Conservation (phyloP, 768 basidiomycete genomes). For the Serendipita indica region DNA sequence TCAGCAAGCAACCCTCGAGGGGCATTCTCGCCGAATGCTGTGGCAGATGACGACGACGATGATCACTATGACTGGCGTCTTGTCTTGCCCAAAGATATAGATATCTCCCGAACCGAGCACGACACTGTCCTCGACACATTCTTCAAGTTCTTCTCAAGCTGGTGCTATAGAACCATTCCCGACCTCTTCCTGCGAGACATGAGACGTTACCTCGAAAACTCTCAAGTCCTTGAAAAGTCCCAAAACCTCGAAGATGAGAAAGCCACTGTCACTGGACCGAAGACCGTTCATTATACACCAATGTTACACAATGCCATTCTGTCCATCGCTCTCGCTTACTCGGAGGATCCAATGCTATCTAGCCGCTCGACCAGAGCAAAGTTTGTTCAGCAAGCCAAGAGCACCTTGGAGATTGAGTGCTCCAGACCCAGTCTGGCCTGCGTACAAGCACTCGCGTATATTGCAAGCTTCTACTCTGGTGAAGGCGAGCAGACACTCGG, state of each 20-base stretch:
- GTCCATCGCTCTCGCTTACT: constrained; percentile 27
- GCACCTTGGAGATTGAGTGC: constrained; percentile 27
- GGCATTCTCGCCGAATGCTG: neutral
- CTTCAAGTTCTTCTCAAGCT: constrained; percentile 36
- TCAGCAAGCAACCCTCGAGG: neutral
- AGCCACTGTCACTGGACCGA: neutral
- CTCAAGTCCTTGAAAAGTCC: neutral
- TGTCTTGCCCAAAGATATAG: neutral
- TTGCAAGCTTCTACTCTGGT: constrained; percentile 28
- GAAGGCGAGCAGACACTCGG: constrained; percentile 30
- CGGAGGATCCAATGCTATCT: constrained; percentile 25
- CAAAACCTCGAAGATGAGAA: neutral
- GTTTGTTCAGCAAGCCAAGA: constrained; percentile 28
- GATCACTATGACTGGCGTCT: neutral
- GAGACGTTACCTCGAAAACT: constrained; percentile 25
- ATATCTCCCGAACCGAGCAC: neutral
- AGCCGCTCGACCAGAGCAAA: constrained; percentile 19
- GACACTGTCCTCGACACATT: constrained; percentile 27
- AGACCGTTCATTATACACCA: constrained; percentile 41
- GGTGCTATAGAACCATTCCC: constrained; percentile 36
- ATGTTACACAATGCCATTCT: constrained; percentile 58
- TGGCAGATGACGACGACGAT: neutral
- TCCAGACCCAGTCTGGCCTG: constrained; percentile 28
- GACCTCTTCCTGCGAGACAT: constrained; percentile 37
- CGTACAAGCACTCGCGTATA: constrained; percentile 27